These are phyloP conservation scores for Triticum turgidum DNA, from an alignment of 176 grass and related monocot genomes.

Conservation along the genomic window DNA sequence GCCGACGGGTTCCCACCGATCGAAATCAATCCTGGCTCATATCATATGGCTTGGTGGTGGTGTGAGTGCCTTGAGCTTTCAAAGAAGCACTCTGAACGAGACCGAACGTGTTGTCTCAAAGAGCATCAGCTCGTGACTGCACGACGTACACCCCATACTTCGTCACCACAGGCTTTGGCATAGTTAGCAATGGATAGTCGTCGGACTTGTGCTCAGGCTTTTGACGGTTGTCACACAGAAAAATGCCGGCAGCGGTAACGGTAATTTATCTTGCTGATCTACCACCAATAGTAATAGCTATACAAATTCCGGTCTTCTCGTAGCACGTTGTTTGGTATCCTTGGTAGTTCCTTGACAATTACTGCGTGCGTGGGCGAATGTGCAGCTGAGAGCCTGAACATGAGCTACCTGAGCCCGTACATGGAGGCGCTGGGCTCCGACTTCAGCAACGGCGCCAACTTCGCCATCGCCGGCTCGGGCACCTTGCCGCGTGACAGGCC, in stretches of 20 bases:
- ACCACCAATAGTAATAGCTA: too few relatives aligned
- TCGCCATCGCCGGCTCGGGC: slow-evolving; percentile 55
- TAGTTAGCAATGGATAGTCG: too few relatives aligned
- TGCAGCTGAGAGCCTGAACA: slow-evolving; percentile 63
- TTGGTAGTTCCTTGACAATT: background rate
- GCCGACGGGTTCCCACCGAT: background rate
- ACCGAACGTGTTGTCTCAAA: too few relatives aligned
- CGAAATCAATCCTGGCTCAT: background rate
- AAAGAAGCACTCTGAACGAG: too few relatives aligned
- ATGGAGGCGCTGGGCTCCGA: slow-evolving; percentile 65
- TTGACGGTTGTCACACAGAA: too few relatives aligned
- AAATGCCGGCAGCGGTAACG: too few relatives aligned
- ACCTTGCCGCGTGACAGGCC: slow-evolving; percentile 39
- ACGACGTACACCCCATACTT: too few relatives aligned
- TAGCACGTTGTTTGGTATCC: background rate
- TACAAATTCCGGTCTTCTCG: background rate
- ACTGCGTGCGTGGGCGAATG: background rate
- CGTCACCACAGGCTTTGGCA: too few relatives aligned
- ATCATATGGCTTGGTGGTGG: background rate
- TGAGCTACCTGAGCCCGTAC: slow-evolving; percentile 74
- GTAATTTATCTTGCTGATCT: too few relatives aligned
- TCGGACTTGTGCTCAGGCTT: too few relatives aligned
- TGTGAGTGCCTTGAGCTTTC: background rate
- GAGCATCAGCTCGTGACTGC: too few relatives aligned
- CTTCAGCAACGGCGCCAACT: slow-evolving; percentile 67